phyloP scores from a whole-genome alignment of 192 early-diverging fungal genomes.

The Helicostylum pulchrum region DNA sequence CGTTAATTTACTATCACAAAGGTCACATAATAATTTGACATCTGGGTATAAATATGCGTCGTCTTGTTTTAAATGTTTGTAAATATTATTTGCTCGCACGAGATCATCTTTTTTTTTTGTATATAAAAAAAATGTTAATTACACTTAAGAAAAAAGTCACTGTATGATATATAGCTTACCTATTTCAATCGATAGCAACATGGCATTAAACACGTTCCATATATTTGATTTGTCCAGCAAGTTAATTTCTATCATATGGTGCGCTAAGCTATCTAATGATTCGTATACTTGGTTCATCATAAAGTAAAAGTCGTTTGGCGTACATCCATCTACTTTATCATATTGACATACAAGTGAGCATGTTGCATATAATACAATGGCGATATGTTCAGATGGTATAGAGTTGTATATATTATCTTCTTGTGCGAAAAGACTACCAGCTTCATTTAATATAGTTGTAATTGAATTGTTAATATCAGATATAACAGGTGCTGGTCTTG shows the following conservation, averaged over 20 bases:
- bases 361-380: background rate
- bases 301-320: background rate
- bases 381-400: background rate
- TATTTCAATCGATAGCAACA: conserved; percentile 11
- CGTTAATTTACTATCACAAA: background rate
- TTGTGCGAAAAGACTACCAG: conserved; percentile 8
- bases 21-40: conserved; percentile 1
- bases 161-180: conserved; percentile 8
- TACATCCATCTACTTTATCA: background rate
- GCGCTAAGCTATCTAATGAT: background rate
- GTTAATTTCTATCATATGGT: conserved; percentile 12
- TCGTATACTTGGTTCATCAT: background rate
- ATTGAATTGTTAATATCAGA: conserved; percentile 6
- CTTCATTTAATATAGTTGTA: conserved; percentile 14
- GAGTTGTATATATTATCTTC: background rate
- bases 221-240: background rate
- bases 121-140: background rate
- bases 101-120: conserved; percentile 5
- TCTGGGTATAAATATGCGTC: conserved; percentile 6
- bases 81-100: conserved; percentile 10
- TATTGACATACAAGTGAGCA: background rate
- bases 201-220: conserved; percentile 5
- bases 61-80: background rate
- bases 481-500: conserved; percentile 1
- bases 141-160: background rate